A percentile compares a stretch with the other conserved stretches of the same genome.
Conservation (phyloP, 805 yeast genomes). For the Dipodascopsis tothii region DNA sequence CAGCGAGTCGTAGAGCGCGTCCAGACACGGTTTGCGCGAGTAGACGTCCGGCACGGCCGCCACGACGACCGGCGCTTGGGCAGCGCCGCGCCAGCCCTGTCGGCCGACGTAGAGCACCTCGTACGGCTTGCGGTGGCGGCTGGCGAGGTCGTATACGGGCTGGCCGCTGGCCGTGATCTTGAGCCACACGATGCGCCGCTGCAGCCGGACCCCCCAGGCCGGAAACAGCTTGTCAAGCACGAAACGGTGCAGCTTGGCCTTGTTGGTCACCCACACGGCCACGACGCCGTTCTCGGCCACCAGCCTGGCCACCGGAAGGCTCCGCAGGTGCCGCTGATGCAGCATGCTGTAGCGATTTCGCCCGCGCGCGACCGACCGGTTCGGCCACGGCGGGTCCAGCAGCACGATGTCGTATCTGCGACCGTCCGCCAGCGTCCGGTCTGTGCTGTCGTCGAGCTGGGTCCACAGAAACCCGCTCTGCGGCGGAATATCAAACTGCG, state of each 20-base stretch:
- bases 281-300: background rate
- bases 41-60: background rate
- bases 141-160: slow-evolving; percentile 1
- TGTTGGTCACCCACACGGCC: background rate
- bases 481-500: background rate
- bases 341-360: background rate
- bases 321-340: background rate
- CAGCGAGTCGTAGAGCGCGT: background rate
- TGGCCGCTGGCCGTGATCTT: slow-evolving; percentile 2
- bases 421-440: background rate
- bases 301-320: background rate
- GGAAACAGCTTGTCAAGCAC: background rate
- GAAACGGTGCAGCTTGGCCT: background rate
- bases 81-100: background rate
- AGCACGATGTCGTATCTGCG: background rate
- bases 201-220: background rate
- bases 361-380: background rate
- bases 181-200: background rate
- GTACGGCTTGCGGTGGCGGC: slow-evolving; percentile 1
- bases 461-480: background rate
- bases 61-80: background rate
- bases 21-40: background rate
- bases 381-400: slow-evolving; percentile 2
- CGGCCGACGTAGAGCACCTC: slow-evolving; percentile 1
- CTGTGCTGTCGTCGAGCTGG: background rate